These are phyloP conservation scores for Tetradesmus lagerheimii DNA, from an alignment of 139 green algal genomes.

Conservation along the genomic window DNA sequence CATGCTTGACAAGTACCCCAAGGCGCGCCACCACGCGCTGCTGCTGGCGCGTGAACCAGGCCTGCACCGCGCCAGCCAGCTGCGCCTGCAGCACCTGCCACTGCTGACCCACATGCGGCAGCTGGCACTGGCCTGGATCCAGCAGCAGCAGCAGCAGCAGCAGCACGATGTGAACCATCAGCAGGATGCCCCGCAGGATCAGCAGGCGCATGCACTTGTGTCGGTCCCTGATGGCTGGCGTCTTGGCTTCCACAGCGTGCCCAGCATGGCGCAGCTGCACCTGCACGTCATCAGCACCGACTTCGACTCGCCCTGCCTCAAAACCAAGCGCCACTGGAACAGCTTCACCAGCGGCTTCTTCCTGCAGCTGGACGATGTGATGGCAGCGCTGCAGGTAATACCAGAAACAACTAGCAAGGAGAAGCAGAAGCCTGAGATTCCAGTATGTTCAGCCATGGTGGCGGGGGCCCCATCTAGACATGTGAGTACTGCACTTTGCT, in stretches of 20 bases:
- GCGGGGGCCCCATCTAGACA: too few relatives aligned
- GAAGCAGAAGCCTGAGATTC: too few relatives aligned
- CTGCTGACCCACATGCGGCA: constrained; percentile 79
- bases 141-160: constrained; percentile 61
- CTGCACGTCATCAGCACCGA: constrained; percentile 87
- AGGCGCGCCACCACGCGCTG: constrained; percentile 73
- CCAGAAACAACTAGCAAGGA: too few relatives aligned
- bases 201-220: not conserved
- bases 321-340: constrained; percentile 91
- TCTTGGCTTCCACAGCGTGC: constrained; percentile 85
- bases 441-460: too few relatives aligned
- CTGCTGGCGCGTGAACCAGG: constrained; percentile 67
- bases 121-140: constrained; percentile 49
- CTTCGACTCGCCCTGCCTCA: constrained; percentile 66
- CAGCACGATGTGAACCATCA: constrained; percentile 70
- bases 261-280: constrained; percentile 90
- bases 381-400: constrained; percentile 51
- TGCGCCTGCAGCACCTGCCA: constrained; percentile 60
- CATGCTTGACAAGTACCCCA: constrained; percentile 76
- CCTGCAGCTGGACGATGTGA: constrained; percentile 56
- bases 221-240: constrained; percentile 41
- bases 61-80: constrained; percentile 59
- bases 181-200: constrained; percentile 25
- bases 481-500: too few relatives aligned
- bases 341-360: constrained; percentile 85